Evolutionary conservation across 371 early-diverging fungal species (phyloP).

Genomic region (Syncephalis plumigaleata): DNA sequence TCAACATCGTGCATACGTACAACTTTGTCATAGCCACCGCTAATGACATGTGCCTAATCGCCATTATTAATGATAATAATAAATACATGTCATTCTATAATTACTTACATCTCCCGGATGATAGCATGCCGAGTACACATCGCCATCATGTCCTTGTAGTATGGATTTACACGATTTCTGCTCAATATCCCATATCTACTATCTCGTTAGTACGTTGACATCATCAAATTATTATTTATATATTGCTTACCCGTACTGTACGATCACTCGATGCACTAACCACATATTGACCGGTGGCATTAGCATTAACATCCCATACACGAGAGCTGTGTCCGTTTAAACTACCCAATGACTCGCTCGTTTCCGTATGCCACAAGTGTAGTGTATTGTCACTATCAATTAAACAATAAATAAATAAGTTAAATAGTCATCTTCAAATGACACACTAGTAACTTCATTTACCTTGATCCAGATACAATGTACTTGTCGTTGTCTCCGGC

Average conservation of each 20-base stretch:
- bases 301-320: constrained; percentile 80
- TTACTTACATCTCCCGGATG: constrained; percentile 67
- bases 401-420: no score
- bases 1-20: constrained; percentile 72
- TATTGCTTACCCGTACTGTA: constrained; percentile 48
- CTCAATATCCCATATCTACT: constrained; percentile 61
- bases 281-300: constrained; percentile 40
- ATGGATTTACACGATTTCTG: constrained; percentile 34
- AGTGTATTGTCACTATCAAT: constrained; percentile 60
- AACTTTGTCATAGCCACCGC: constrained; percentile 86
- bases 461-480: constrained; percentile 78
- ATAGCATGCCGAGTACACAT: constrained; percentile 76
- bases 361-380: constrained; percentile 79
- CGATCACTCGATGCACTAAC: constrained; percentile 86
- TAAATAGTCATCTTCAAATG: no score
- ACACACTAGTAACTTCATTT: no score
- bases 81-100: no score
- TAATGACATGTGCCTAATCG: constrained; percentile 53
- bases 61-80: not conserved
- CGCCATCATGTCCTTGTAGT: constrained; percentile 40
- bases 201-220: not conserved
- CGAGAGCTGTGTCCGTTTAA: constrained; percentile 76
- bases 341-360: constrained; percentile 39
- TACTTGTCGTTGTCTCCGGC: constrained; percentile 60
- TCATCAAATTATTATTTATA: not conserved